Percentiles rank a stretch among this genome's conserved stretches.
Evolutionary conservation across 2,329 filamentous ascomycete genomes (phyloP).

Genomic region (Botrytis squamosa): DNA sequence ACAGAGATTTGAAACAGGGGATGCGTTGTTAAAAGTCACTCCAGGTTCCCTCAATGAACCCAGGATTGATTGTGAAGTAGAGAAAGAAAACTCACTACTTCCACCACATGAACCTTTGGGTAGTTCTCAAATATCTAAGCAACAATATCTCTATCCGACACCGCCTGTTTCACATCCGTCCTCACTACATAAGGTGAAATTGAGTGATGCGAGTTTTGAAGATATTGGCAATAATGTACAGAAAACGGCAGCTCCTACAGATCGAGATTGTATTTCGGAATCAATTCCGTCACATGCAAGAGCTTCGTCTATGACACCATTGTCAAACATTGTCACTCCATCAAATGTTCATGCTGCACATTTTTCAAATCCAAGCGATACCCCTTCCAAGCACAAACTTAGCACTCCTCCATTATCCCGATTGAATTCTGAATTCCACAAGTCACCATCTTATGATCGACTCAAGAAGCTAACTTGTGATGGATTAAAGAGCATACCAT

Average conservation of each 20-base stretch:
- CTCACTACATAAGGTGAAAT: slow-evolving; percentile 46
- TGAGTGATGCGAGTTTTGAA: slow-evolving; percentile 43
- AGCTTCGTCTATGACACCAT: slow-evolving; percentile 53
- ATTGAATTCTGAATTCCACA: slow-evolving; percentile 46
- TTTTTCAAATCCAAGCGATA: slow-evolving; percentile 65
- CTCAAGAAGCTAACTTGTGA: slow-evolving; percentile 88
- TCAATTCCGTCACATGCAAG: slow-evolving; percentile 45
- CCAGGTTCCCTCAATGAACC: slow-evolving; percentile 33
- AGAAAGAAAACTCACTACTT: slow-evolving; percentile 30
- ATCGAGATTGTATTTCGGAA: slow-evolving; percentile 48
- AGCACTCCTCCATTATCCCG: slow-evolving; percentile 52
- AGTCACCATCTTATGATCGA: slow-evolving; percentile 65
- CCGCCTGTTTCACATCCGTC: slow-evolving; percentile 54
- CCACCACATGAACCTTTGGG: slow-evolving; percentile 31
- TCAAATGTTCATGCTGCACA: slow-evolving; percentile 64
- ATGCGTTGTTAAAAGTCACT: slow-evolving; percentile 32
- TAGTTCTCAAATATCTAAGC: slow-evolving; percentile 29
- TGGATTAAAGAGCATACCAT: slow-evolving; percentile 84
- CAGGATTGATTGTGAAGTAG: slow-evolving; percentile 30
- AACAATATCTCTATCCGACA: slow-evolving; percentile 52
- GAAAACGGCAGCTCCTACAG: slow-evolving; percentile 39
- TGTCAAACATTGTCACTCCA: slow-evolving; percentile 63
- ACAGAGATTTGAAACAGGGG: slow-evolving; percentile 29
- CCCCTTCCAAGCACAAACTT: slow-evolving; percentile 47
- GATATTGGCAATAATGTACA: slow-evolving; percentile 42